Evolutionary conservation across 2,329 filamentous ascomycete species (phyloP).

Genomic region (Amylocarpus encephaloides): DNA sequence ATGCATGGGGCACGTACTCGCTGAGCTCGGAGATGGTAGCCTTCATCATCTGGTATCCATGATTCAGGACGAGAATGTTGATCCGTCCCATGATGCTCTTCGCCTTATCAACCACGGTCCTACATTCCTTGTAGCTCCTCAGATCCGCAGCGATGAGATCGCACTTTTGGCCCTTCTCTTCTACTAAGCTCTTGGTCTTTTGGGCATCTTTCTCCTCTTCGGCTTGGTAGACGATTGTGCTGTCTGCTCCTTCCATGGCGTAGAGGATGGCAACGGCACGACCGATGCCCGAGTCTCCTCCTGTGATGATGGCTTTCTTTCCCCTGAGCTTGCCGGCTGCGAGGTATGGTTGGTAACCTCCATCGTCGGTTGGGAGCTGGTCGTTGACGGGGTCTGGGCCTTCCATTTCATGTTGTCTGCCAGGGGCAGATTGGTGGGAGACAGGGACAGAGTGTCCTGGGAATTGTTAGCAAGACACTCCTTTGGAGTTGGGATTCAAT

Average conservation of each 20-base stretch:
- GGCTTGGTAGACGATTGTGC: slow-evolving; percentile 66
- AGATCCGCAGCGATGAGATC: slow-evolving; percentile 60
- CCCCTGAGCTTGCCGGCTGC: slow-evolving; percentile 69
- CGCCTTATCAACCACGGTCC: slow-evolving; percentile 61
- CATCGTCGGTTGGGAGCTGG: slow-evolving; percentile 60
- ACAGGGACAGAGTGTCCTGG: slow-evolving; percentile 45
- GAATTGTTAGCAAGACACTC: not conserved
- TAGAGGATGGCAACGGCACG: slow-evolving; percentile 70
- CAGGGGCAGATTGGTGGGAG: slow-evolving; percentile 47
- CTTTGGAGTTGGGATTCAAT: not conserved
- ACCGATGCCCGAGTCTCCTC: slow-evolving; percentile 75
- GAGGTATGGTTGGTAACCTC: slow-evolving; percentile 64
- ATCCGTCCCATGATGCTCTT: slow-evolving; percentile 60
- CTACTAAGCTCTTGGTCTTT: slow-evolving; percentile 64
- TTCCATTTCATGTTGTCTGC: slow-evolving; percentile 45
- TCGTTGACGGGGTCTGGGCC: slow-evolving; percentile 53
- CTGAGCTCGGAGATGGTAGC: slow-evolving; percentile 63
- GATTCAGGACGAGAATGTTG: slow-evolving; percentile 71
- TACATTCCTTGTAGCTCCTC: slow-evolving; percentile 59
- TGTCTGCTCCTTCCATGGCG: slow-evolving; percentile 73
- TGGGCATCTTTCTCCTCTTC: slow-evolving; percentile 72
- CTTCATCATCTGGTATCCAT: slow-evolving; percentile 68
- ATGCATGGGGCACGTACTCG: slow-evolving; percentile 45
- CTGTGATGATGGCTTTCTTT: slow-evolving; percentile 73
- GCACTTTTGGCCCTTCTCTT: slow-evolving; percentile 60